Evolutionary conservation across 164 flowering plant species (phyloP).

Genomic region (Magnolia kwangsiensis): DNA sequence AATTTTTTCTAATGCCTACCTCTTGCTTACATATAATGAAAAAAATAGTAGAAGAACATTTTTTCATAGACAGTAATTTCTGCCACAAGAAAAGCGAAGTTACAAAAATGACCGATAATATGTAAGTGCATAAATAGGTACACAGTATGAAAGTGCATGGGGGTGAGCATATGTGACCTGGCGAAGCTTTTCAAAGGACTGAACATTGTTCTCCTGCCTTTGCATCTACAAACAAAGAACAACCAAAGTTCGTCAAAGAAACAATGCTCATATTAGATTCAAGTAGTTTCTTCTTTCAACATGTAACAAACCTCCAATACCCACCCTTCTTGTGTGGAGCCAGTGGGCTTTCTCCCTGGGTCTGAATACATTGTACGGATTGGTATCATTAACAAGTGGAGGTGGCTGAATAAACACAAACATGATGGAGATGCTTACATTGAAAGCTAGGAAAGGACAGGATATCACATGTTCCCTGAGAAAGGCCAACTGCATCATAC

Average conservation of each 20-base stretch:
- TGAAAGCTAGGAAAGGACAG: not conserved
- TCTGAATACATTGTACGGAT: conserved; percentile 96
- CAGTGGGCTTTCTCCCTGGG: conserved; percentile 98
- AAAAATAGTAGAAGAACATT: too few relatives aligned
- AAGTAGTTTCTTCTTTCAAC: not conserved
- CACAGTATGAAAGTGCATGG: too few relatives aligned
- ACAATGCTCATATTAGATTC: not conserved
- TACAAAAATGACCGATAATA: too few relatives aligned
- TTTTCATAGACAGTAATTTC: too few relatives aligned
- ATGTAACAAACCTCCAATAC: conserved; percentile 9
- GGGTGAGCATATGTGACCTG: conserved; percentile 42
- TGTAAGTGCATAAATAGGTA: too few relatives aligned
- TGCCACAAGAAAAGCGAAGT: too few relatives aligned
- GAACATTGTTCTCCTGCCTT: conserved; percentile 98
- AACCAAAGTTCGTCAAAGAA: not conserved
- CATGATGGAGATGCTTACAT: not conserved
- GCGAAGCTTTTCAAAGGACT: conserved; percentile 98
- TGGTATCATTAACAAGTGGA: conserved; percentile 95
- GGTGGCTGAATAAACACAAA: conserved; percentile 72
- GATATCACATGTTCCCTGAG: not conserved
- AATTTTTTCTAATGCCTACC: too few relatives aligned
- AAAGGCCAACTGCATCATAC: too few relatives aligned
- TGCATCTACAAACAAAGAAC: conserved; percentile 62
- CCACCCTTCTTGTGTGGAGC: conserved; percentile 94
- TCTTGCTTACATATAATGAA: too few relatives aligned